A percentile compares a stretch with the other conserved stretches of the same genome.
These are phyloP conservation scores for Ceratobasidium sp. DNA, from an alignment of 1,284 basidiomycete species.

Conservation along the genomic window DNA sequence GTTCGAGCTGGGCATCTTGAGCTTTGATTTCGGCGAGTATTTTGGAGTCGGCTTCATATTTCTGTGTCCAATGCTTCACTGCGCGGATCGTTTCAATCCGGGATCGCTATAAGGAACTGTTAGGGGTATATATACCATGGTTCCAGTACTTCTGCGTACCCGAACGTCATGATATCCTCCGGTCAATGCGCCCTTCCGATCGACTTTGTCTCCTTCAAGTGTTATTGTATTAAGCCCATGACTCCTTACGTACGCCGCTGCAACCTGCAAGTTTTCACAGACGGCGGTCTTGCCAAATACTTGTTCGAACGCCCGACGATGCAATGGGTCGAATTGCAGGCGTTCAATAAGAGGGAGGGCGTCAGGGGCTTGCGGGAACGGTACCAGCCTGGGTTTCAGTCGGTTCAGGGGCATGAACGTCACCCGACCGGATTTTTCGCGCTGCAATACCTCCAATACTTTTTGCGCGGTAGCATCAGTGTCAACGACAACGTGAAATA, in stretches of 20 bases:
- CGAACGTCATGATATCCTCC: conserved; percentile 95
- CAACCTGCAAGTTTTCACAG: conserved; percentile 88
- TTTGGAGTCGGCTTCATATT: conserved; percentile 69
- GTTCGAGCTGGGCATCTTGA: conserved; percentile 75
- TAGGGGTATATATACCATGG: background rate
- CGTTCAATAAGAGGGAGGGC: conserved; percentile 87
- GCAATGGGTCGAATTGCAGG: conserved; percentile 74
- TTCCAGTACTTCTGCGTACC: background rate
- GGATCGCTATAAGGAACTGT: conserved; percentile 57
- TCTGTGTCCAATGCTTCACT: conserved; percentile 77
- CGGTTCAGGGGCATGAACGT: conserved; percentile 99
- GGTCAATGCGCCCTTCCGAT: conserved; percentile 92
- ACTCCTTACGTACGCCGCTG: conserved; percentile 91
- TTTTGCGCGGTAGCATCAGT: conserved; percentile 88
- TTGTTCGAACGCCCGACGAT: conserved; percentile 88
- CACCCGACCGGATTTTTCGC: conserved; percentile 89
- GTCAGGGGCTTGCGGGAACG: conserved; percentile 79
- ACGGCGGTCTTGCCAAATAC: conserved; percentile 99
- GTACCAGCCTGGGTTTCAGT: conserved; percentile 76
- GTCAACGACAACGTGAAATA: conserved; percentile 98
- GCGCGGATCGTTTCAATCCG: conserved; percentile 85
- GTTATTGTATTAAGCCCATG: conserved; percentile 97
- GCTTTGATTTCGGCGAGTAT: conserved; percentile 76
- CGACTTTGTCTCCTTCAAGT: conserved; percentile 95
- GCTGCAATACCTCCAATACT: conserved; percentile 89